A percentile compares a stretch with the other conserved stretches of the same genome.
Conservation (phyloP, 805 yeast genomes). For the Nakazawaea molendinolei region DNA sequence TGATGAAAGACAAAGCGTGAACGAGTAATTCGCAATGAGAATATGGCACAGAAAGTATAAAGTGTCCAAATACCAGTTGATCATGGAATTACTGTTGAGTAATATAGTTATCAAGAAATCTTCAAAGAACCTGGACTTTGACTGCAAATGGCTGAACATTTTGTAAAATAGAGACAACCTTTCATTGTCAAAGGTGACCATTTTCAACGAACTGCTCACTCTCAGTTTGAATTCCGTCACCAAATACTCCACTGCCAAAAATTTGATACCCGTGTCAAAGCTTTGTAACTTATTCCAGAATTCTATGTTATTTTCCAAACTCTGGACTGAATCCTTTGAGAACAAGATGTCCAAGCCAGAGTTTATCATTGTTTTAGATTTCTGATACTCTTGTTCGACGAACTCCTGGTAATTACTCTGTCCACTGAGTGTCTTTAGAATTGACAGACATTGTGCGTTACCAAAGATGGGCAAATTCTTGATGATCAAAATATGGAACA, state of each 20-base stretch:
- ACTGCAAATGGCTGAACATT: constrained; percentile 3
- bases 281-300: constrained; percentile 1
- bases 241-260: constrained; percentile 2
- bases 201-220: constrained; percentile 21
- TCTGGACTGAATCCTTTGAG: background rate
- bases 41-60: constrained; percentile 28
- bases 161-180: constrained; percentile 19
- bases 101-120: constrained; percentile 1
- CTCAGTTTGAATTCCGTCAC: background rate
- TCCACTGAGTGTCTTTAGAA: constrained; percentile 17
- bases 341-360: background rate
- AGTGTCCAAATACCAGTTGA: constrained; percentile 36
- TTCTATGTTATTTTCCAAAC: background rate
- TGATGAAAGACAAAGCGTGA: constrained; percentile 11
- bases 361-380: constrained; percentile 1
- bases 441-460: constrained; percentile 24
- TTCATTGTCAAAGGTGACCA: constrained; percentile 33
- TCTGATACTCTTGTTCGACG: background rate
- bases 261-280: constrained; percentile 1
- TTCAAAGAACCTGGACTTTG: constrained; percentile 5
- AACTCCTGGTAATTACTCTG: constrained; percentile 1
- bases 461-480: constrained; percentile 51
- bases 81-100: constrained; percentile 32
- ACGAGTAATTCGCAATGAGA: constrained; percentile 13
- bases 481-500: constrained; percentile 48